Evolutionary conservation across 352 stramenopile genomes (phyloP), one percentile per base, ranked within the genome.

Genomic region (Plasmopara viticola): DNA sequence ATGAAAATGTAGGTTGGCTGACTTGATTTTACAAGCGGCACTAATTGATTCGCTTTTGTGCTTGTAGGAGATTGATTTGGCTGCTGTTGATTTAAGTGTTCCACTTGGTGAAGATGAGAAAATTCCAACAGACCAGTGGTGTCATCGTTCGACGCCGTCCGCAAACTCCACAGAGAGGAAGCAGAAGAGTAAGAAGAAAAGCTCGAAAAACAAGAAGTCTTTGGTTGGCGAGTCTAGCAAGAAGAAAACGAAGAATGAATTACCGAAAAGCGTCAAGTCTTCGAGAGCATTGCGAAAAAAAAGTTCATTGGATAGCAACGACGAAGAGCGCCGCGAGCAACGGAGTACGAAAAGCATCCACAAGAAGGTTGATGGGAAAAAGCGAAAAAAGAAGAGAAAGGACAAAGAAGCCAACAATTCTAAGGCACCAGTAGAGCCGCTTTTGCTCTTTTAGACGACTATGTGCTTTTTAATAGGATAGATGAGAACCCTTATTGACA

Each of bases 121-220:
- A 57, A 82, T 90, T 54, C 79, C 78, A 4, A 86, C 93, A 34
- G 66, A 85, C 14, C 79, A 90, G 39, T 85, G 95, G 72, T 87
- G 70, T 61, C 78, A 90, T 61, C 74, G 76, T 14, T 67, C 86
- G 51, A 72, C 70, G 9, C 47, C 53, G 1, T 53, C 56, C 14
- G 37, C 45, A 4, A 87, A 65, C 14, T 53, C 55, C 8, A 29
- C 30, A 5, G 51, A 84, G 56, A 71, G 63, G 9, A 72, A 73
- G 7, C 78, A 78, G 49, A 93, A 88, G 56, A 85, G 69, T 29
- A 95, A 92, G 56, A 81, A 76, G 56, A 84, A 66, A 45, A 71
- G 44, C 51, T 66, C 53, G 29, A 78, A 71, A 52, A 51, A 68
- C 48, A 87, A 83, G 31, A 74, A 78, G 40, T 49, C 59, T 31